Evolutionary conservation across 345 rosid species (phyloP).

Genomic region (Noccaea bulbosa): DNA sequence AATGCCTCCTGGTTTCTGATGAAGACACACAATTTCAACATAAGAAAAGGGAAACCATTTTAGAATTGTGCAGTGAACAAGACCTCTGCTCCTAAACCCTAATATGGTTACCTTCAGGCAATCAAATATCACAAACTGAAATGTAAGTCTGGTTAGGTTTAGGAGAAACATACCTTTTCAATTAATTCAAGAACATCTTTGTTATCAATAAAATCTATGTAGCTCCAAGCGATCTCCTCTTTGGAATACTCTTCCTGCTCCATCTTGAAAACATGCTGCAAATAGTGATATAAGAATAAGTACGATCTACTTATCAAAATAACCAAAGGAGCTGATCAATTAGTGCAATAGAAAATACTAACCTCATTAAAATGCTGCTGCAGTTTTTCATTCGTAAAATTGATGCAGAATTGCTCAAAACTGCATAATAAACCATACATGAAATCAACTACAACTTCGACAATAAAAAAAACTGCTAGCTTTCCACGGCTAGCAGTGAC

Average conservation of each 20-base stretch:
- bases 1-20: slow-evolving; percentile 93
- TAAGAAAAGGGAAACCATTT: slow-evolving; percentile 30
- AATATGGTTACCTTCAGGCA: slow-evolving; percentile 8
- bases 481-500: slow-evolving; percentile 13
- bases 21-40: slow-evolving; percentile 22
- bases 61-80: slow-evolving; percentile 18
- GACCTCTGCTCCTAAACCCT: slow-evolving; percentile 21
- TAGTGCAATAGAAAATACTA: slow-evolving; percentile 10
- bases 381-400: slow-evolving; percentile 89
- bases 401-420: slow-evolving; percentile 96
- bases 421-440: slow-evolving; percentile 48
- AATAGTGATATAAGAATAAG: slow-evolving; percentile 28
- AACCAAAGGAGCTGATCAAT: slow-evolving; percentile 3
- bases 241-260: slow-evolving; percentile 90
- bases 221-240: slow-evolving; percentile 93
- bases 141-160: slow-evolving; percentile 20
- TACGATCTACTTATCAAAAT: slow-evolving; percentile 21
- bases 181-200: slow-evolving; percentile 87
- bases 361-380: slow-evolving; percentile 98
- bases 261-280: slow-evolving; percentile 95
- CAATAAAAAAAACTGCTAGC: slow-evolving; percentile 13
- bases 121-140: slow-evolving; percentile 26
- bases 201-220: slow-evolving; percentile 88
- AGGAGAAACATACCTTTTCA: slow-evolving; percentile 59
- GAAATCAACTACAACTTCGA: slow-evolving; percentile 21